Evolutionary conservation across 2,329 filamentous ascomycete species (phyloP).

Genomic region (Microsporum ferrugineum): DNA sequence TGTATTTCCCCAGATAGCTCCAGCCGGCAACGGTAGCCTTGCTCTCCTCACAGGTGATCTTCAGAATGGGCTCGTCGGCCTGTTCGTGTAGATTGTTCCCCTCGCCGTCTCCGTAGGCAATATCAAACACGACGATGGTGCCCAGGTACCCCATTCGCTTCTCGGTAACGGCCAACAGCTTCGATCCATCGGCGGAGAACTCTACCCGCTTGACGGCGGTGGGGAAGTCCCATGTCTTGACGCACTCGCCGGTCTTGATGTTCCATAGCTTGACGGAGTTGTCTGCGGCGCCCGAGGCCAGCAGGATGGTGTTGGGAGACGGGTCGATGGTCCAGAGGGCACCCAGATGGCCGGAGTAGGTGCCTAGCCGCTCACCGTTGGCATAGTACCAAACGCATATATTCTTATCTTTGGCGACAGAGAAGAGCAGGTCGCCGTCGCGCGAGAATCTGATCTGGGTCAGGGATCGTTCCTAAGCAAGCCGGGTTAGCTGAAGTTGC

Average conservation of each 20-base stretch:
- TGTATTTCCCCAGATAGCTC: conserved; percentile 89
- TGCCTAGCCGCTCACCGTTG: conserved; percentile 94
- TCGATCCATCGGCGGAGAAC: conserved; percentile 86
- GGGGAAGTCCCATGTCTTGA: conserved; percentile 96
- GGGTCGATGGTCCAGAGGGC: conserved; percentile 98
- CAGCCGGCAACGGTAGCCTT: conserved; percentile 97
- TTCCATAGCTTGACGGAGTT: conserved; percentile 98
- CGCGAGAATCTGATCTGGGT: conserved; percentile 92
- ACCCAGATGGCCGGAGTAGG: conserved; percentile 93
- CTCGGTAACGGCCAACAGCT: conserved; percentile 88
- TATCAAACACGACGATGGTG: conserved; percentile 85
- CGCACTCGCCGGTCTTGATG: conserved; percentile 76
- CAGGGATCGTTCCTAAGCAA: conserved; percentile 66
- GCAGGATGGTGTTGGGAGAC: conserved; percentile 79
- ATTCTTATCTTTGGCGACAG: conserved; percentile 88
- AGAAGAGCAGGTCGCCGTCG: conserved; percentile 96
- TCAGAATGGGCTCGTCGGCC: conserved; percentile 67
- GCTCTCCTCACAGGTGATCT: conserved; percentile 87
- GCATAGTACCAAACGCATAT: conserved; percentile 95
- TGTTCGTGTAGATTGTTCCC: conserved; percentile 56
- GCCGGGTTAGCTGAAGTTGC: conserved; percentile 14
- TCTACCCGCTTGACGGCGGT: conserved; percentile 97
- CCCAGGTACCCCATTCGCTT: conserved; percentile 95
- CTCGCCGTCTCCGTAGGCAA: conserved; percentile 59
- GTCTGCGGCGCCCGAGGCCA: conserved; percentile 92